These are phyloP conservation scores for Hypoxylon crocopeplum DNA, from an alignment of 495 filamentous ascomycete genomes.

Conservation along the genomic window DNA sequence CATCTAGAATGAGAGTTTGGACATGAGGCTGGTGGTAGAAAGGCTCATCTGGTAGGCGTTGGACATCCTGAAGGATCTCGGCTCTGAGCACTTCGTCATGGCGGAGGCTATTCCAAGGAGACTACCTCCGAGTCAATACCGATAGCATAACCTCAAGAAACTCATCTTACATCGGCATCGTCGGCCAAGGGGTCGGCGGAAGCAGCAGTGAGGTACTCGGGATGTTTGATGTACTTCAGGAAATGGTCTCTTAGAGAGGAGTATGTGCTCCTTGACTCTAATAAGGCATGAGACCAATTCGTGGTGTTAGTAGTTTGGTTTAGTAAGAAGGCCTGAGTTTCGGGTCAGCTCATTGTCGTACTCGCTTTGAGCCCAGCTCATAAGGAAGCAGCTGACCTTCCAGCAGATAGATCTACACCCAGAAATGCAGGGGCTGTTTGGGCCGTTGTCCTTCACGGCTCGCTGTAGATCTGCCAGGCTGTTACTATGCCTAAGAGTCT, in stretches of 20 bases:
- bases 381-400: constrained; percentile 67
- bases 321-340: constrained; percentile 75
- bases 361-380: neutral
- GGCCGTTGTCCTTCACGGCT: constrained; percentile 64
- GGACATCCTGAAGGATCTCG: constrained; percentile 96
- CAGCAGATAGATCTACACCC: constrained; percentile 90
- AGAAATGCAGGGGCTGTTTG: constrained; percentile 66
- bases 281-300: constrained; percentile 71
- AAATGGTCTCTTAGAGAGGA: constrained; percentile 73
- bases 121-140: constrained; percentile 58
- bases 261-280: constrained; percentile 77
- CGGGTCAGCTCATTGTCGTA: constrained; percentile 12
- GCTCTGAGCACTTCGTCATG: constrained; percentile 82
- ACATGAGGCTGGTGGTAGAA: constrained; percentile 84
- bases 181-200: constrained; percentile 84
- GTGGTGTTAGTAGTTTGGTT: constrained; percentile 71
- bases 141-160: neutral
- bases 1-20: constrained; percentile 83
- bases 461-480: constrained; percentile 69
- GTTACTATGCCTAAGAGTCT: constrained; percentile 64
- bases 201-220: constrained; percentile 74
- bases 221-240: constrained; percentile 79
- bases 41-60: constrained; percentile 87
- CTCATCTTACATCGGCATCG: constrained; percentile 72
- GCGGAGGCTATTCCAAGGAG: constrained; percentile 85